These are phyloP conservation scores for Sporobolomyces pararoseus DNA, from an alignment of 768 basidiomycete species.

Conservation along the genomic window DNA sequence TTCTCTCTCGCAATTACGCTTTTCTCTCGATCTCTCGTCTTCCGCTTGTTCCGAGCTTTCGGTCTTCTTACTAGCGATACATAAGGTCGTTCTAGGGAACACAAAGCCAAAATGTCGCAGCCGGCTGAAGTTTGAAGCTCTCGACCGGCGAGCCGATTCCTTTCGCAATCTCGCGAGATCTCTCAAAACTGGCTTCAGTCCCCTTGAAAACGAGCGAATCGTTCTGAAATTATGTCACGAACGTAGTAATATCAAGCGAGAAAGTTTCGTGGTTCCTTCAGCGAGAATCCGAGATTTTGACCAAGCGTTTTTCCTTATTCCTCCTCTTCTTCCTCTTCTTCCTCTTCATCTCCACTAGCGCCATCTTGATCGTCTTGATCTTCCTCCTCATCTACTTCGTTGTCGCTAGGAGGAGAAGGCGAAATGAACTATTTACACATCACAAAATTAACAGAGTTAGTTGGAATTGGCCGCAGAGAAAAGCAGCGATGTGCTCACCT, in stretches of 20 bases:
- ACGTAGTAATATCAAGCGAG: neutral
- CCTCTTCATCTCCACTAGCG: neutral
- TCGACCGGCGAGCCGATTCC: neutral
- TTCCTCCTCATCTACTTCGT: neutral
- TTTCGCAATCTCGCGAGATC: neutral
- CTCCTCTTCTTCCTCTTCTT: constrained; percentile 6
- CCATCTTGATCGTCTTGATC: neutral
- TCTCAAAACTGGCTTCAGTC: no score
- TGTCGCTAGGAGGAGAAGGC: constrained; percentile 30
- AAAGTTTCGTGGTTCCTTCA: no score
- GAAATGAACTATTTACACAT: constrained; percentile 40
- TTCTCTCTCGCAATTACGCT: neutral
- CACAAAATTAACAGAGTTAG: neutral
- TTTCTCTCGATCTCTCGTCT: neutral
- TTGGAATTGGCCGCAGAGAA: neutral
- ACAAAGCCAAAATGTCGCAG: no score
- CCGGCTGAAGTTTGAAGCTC: neutral
- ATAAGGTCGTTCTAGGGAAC: no score
- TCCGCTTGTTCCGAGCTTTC: neutral
- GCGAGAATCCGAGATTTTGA: neutral
- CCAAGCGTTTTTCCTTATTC: constrained; percentile 1
- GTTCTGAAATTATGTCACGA: no score
- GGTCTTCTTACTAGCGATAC: neutral
- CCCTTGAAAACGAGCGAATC: no score
- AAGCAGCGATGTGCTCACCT: constrained; percentile 26